phyloP scores from a whole-genome alignment of 2,329 filamentous ascomycete genomes.

The Lachnellula suecica region DNA sequence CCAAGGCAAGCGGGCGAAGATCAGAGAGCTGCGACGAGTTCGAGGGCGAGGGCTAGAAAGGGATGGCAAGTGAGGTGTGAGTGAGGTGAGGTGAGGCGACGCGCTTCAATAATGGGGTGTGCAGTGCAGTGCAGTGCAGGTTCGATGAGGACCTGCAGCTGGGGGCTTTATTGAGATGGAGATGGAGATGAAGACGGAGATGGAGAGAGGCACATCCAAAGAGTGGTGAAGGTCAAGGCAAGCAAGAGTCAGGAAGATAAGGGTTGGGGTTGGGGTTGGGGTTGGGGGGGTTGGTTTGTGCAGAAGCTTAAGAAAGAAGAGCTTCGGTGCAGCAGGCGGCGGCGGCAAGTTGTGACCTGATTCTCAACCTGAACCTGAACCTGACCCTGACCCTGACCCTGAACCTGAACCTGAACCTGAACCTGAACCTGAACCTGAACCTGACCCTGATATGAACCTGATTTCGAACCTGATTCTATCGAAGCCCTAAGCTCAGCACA shows the following conservation, averaged over 20 bases:
- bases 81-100: no score
- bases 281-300: neutral
- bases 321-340: no score
- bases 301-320: neutral
- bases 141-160: neutral
- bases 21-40: conserved; percentile 17
- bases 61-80: conserved; percentile 1
- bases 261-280: neutral
- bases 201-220: neutral
- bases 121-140: neutral
- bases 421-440: no score
- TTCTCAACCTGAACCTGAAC: no score
- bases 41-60: neutral
- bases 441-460: no score
- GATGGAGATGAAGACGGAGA: neutral
- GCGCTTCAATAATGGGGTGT: no score
- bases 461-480: no score
- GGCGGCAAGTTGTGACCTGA: no score
- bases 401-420: no score
- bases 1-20: neutral
- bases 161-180: neutral
- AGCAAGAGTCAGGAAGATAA: neutral
- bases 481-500: no score
- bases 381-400: no score
- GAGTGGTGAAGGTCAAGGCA: neutral